These are phyloP conservation scores for Hymenoscyphus repandus DNA, from an alignment of 2,329 filamentous ascomycete genomes.

Conservation along the genomic window DNA sequence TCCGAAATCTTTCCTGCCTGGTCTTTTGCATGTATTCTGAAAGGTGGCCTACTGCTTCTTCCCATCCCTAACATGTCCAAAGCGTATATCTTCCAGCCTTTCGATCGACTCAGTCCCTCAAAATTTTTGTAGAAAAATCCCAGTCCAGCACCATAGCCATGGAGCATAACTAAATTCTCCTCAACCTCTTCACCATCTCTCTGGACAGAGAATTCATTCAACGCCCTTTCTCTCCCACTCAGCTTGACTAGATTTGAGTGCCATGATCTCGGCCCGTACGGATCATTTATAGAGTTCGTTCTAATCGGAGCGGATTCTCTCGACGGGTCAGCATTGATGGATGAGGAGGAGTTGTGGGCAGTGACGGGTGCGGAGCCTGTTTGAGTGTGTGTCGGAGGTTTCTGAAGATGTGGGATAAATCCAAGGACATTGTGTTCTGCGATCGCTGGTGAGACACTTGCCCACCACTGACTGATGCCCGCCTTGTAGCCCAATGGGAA, in stretches of 20 bases:
- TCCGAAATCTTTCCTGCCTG: constrained; percentile 75
- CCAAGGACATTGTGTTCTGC: constrained; percentile 87
- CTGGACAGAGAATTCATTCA: constrained; percentile 62
- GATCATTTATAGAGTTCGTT: constrained; percentile 57
- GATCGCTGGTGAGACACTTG: constrained; percentile 69
- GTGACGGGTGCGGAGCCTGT: constrained; percentile 50
- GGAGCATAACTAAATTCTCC: constrained; percentile 89
- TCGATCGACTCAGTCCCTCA: constrained; percentile 71
- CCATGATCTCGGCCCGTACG: constrained; percentile 82
- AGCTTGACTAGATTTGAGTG: constrained; percentile 78
- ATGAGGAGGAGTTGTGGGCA: constrained; percentile 34
- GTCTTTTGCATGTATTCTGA: constrained; percentile 79
- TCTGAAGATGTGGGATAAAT: constrained; percentile 76
- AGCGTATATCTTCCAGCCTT: constrained; percentile 85
- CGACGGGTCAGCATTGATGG: constrained; percentile 33
- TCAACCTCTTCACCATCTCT: constrained; percentile 69
- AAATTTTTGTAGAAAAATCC: constrained; percentile 99
- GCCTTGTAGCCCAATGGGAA: constrained; percentile 93
- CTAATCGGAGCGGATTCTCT: constrained; percentile 36
- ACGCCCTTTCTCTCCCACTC: constrained; percentile 73
- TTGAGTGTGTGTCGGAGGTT: constrained; percentile 50
- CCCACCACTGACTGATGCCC: constrained; percentile 93
- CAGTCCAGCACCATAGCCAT: constrained; percentile 92
- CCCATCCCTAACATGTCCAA: constrained; percentile 97
- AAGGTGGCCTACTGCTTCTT: constrained; percentile 75